Base-by-base conservation (phyloP, 2,329 filamentous ascomycete genomes). In the Pseudopithomyces maydicus region DNA sequence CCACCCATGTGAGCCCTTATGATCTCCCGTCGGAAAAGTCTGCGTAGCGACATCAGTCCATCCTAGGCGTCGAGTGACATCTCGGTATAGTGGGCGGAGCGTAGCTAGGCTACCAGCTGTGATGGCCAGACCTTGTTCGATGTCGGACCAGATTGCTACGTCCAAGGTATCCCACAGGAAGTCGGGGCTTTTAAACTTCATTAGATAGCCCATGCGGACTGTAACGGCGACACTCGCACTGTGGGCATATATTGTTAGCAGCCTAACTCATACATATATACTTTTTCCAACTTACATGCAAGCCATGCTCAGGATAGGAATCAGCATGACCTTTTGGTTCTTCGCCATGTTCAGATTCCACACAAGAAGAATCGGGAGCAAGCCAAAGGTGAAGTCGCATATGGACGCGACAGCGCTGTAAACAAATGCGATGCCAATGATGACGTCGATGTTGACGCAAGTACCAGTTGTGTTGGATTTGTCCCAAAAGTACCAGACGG, bases 291-390 rank as follows among this genome's bases (percentile, higher is more conserved):
- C 74, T 67, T 70, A 84, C 81, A 84, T 66, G 56, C 82, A 77
- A 12, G 78, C 83, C 71, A 85, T 78, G 39, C 80, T 76, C 2
- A 85, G 67, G 46, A 86, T 77, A 2, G 78, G 62, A 4, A 77
- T 78, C 26, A 85, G 74, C 15, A 78, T 72, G 6, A 78, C 51
- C 62, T 84, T 84, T 3, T 79, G 81, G 36, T 75, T 73, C 38
- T 67, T 68, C 41, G 79, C 79, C 71, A 85, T 81, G 55, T 81
- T 78, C 35, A 84, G 73, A 19, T 79, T 71, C 80, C 81, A 84
- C 0, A 85, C 72, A 38, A 85, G 77, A 12, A 78, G 77, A 6
- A 84, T 75, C 0, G 84, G 83, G 4, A 85, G 66, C 3, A 82
- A 64, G 1, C 79, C 82, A 12, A 84, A 75, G 1, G 77, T 76